A percentile compares a stretch with the other conserved stretches of the same genome.
These are phyloP conservation scores for Straminergon stramineum DNA, from an alignment of 225 moss, liverwort and hornwort genomes.

Conservation along the genomic window DNA sequence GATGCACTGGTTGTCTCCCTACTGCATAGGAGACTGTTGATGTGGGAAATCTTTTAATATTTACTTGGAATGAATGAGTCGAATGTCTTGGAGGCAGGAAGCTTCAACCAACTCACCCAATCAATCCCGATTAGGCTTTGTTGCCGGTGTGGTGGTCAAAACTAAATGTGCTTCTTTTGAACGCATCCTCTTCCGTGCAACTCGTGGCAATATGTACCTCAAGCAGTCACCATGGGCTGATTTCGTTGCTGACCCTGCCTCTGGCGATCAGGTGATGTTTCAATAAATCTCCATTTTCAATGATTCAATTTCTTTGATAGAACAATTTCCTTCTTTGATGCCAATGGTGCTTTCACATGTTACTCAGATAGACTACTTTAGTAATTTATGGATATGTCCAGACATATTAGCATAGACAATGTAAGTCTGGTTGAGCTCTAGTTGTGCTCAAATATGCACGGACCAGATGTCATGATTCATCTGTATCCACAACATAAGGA, in stretches of 20 bases:
- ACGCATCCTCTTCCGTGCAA: slow-evolving; percentile 90
- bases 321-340: neutral
- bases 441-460: neutral
- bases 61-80: neutral
- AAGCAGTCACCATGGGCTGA: slow-evolving; percentile 61
- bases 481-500: neutral
- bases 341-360: neutral
- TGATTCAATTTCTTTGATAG: neutral
- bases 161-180: slow-evolving; percentile 67
- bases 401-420: neutral
- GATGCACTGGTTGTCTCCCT: neutral
- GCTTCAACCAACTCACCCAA: slow-evolving; percentile 59
- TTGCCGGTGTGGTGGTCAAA: slow-evolving; percentile 69
- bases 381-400: neutral
- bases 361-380: neutral
- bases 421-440: neutral
- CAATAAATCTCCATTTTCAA: neutral
- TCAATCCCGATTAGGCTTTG: slow-evolving; percentile 59
- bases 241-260: slow-evolving; percentile 66
- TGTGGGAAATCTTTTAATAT: neutral
- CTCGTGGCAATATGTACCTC: slow-evolving; percentile 91
- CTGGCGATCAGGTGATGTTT: slow-evolving; percentile 63
- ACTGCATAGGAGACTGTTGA: neutral
- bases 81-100: slow-evolving; percentile 43
- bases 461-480: neutral